phyloP scores from a whole-genome alignment of 768 basidiomycete genomes.

The Auriscalpium microsporum region DNA sequence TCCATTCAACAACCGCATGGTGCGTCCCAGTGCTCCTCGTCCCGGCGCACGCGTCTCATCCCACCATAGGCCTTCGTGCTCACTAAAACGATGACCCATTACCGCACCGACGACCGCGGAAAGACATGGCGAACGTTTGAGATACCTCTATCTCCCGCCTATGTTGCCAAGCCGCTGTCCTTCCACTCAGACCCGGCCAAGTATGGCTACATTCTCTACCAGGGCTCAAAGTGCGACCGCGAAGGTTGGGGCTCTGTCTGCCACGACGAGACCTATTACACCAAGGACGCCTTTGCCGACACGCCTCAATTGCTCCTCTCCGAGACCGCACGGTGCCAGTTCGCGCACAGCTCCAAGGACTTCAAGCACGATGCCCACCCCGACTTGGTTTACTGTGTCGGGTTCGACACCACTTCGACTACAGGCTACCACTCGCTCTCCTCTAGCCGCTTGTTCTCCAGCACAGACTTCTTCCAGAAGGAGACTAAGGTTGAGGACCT shows the following conservation, averaged over 20 bases:
- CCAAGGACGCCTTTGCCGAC: slow-evolving; percentile 71
- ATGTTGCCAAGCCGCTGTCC: slow-evolving; percentile 57
- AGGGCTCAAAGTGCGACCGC: slow-evolving; percentile 57
- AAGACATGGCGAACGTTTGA: slow-evolving; percentile 80
- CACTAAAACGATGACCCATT: slow-evolving; percentile 68
- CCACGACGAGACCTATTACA: slow-evolving; percentile 85
- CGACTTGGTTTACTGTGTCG: slow-evolving; percentile 85
- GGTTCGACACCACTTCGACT: slow-evolving; percentile 54
- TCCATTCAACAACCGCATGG: slow-evolving; percentile 61
- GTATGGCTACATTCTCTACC: slow-evolving; percentile 69
- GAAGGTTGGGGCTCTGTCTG: slow-evolving; percentile 47
- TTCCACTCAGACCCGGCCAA: slow-evolving; percentile 79
- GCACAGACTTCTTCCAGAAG: slow-evolving; percentile 72
- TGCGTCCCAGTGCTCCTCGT: background rate
- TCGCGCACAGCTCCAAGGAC: slow-evolving; percentile 79
- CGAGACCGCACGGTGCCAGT: slow-evolving; percentile 76
- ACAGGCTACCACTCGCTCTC: slow-evolving; percentile 38
- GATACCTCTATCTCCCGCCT: slow-evolving; percentile 50
- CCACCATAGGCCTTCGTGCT: slow-evolving; percentile 73
- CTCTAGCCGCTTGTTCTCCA: slow-evolving; percentile 71
- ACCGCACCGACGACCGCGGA: slow-evolving; percentile 82
- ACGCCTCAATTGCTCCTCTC: slow-evolving; percentile 48
- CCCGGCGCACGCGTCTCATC: background rate
- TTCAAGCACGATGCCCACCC: slow-evolving; percentile 71
- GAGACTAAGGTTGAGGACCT: slow-evolving; percentile 71